phyloP scores from a whole-genome alignment of 192 early-diverging fungal genomes.

The Backusella psychrophila region DNA sequence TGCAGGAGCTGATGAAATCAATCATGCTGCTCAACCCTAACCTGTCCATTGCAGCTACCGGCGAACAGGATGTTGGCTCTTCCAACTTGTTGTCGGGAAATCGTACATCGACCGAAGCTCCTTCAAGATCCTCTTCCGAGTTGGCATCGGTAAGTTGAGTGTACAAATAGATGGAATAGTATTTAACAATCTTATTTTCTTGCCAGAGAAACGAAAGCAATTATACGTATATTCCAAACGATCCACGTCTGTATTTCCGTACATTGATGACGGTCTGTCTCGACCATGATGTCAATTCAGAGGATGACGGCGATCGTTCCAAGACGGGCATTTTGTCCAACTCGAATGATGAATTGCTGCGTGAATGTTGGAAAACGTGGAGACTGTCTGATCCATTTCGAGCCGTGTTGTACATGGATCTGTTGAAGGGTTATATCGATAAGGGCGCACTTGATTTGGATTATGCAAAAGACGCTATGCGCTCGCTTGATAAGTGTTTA shows the following conservation, averaged over 20 bases:
- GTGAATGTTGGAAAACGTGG: conserved; percentile 70
- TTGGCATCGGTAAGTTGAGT: not conserved
- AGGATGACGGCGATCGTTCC: conserved; percentile 37
- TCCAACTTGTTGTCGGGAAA: conserved; percentile 14
- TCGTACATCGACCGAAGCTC: not conserved
- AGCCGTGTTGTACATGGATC: conserved; percentile 49
- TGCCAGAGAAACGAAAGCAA: conserved; percentile 22
- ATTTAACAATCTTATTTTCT: too few species aligned
- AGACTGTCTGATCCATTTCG: conserved; percentile 54
- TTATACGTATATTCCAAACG: conserved; percentile 53
- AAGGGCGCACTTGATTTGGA: conserved; percentile 27
- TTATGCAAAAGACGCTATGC: conserved; percentile 37
- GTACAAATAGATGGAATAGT: too few species aligned
- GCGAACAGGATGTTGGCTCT: conserved; percentile 23
- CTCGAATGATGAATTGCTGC: conserved; percentile 52
- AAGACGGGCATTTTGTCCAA: conserved; percentile 48
- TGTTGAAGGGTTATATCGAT: conserved; percentile 44
- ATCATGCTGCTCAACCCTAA: conserved; percentile 37
- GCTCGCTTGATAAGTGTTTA: conserved; percentile 39
- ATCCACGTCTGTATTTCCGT: conserved; percentile 60
- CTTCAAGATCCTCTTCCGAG: not conserved
- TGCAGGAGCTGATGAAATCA: conserved; percentile 42
- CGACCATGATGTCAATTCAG: conserved; percentile 48
- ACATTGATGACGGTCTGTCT: conserved; percentile 59
- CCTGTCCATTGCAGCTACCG: conserved; percentile 11